Conservation (phyloP, 805 yeast species). For the Metschnikowia chrysomelidarum region DNA sequence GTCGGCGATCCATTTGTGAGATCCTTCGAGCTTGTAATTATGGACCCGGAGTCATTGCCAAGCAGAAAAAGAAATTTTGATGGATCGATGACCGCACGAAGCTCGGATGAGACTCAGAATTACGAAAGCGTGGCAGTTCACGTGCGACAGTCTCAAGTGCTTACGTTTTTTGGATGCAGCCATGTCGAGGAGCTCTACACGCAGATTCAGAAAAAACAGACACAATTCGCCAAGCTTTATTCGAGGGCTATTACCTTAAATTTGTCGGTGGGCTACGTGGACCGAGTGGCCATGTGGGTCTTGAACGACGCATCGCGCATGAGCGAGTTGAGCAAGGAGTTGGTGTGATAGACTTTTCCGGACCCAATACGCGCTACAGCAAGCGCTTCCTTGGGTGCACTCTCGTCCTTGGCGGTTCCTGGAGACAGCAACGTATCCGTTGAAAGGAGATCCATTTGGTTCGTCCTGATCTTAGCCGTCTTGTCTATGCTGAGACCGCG, state of each 20-base stretch:
- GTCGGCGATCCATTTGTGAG: slow-evolving; percentile 26
- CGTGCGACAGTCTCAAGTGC: slow-evolving; percentile 11
- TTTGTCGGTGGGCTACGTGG: slow-evolving; percentile 6
- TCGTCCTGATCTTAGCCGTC: slow-evolving; percentile 7
- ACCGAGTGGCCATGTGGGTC: slow-evolving; percentile 11
- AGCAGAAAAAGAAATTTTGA: too few species aligned
- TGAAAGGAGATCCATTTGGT: slow-evolving; percentile 4
- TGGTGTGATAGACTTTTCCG: slow-evolving; percentile 5
- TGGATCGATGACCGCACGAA: slow-evolving; percentile 1
- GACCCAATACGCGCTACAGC: slow-evolving; percentile 4
- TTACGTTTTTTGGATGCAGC: slow-evolving; percentile 14
- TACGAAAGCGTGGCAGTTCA: slow-evolving; percentile 10
- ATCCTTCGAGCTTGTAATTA: slow-evolving; percentile 25
- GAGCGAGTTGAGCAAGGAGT: slow-evolving; percentile 8
- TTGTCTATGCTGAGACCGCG: slow-evolving; percentile 65
- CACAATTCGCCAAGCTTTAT: slow-evolving; percentile 6
- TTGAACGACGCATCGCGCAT: slow-evolving; percentile 10
- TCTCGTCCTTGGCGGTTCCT: not conserved
- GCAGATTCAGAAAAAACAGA: slow-evolving; percentile 6
- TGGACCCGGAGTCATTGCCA: too few species aligned
- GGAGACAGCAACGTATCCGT: slow-evolving; percentile 1
- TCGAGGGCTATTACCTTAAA: slow-evolving; percentile 9
- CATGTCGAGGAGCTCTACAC: slow-evolving; percentile 20
- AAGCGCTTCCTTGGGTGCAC: slow-evolving; percentile 1
- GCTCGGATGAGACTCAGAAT: too few species aligned